Percentiles rank a stretch among this genome's conserved stretches.
Conservation (phyloP, 495 filamentous ascomycete species). For the Corynascus novoguineensis region DNA sequence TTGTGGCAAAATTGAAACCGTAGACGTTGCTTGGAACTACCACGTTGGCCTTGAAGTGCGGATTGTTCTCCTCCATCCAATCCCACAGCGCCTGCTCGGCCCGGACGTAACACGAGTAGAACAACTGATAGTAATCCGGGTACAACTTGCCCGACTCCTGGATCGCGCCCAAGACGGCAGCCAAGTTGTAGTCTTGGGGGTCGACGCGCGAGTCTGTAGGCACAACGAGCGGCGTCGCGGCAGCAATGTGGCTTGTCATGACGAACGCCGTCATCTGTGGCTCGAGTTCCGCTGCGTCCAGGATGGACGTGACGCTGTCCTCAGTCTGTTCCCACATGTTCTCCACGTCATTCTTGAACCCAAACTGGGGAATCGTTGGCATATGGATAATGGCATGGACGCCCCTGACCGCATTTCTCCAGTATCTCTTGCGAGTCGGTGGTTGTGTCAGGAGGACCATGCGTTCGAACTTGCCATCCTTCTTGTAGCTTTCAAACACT, state of each 20-base stretch:
- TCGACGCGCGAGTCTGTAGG: slow-evolving; percentile 25
- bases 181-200: slow-evolving; percentile 37
- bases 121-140: slow-evolving; percentile 19
- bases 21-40: not conserved
- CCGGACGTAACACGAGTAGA: slow-evolving; percentile 33
- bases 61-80: not conserved
- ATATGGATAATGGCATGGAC: slow-evolving; percentile 35
- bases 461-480: slow-evolving; percentile 30
- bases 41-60: not conserved
- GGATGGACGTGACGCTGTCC: slow-evolving; percentile 29
- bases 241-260: slow-evolving; percentile 43
- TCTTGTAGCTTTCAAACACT: slow-evolving; percentile 36
- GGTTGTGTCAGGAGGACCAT: slow-evolving; percentile 24
- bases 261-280: slow-evolving; percentile 46
- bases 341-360: slow-evolving; percentile 22
- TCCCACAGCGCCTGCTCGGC: slow-evolving; percentile 38
- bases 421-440: slow-evolving; percentile 29
- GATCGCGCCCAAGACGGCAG: slow-evolving; percentile 42
- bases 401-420: slow-evolving; percentile 36
- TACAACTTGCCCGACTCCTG: slow-evolving; percentile 34
- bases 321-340: slow-evolving; percentile 37
- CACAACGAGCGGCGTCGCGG: slow-evolving; percentile 29
- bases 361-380: slow-evolving; percentile 33
- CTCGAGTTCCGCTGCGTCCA: slow-evolving; percentile 40
- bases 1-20: not conserved